Percentiles rank a stretch among this genome's conserved stretches.
phyloP scores from a whole-genome alignment of 2,329 filamentous ascomycete species.

The Paracoccidioides brasiliensis region DNA sequence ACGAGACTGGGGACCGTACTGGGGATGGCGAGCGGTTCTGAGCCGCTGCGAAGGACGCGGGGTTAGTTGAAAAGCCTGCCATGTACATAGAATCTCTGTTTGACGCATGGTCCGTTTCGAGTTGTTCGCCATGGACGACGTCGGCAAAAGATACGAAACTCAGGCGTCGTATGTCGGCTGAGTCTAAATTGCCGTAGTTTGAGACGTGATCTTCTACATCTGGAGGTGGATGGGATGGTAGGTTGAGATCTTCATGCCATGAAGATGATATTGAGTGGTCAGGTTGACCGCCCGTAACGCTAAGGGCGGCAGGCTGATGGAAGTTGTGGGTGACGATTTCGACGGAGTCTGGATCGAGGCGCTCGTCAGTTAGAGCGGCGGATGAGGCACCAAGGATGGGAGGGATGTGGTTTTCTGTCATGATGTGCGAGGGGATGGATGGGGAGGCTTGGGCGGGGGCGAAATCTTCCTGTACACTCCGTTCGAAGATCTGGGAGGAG shows the following conservation, averaged over 20 bases:
- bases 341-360: constrained; percentile 74
- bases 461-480: constrained; percentile 75
- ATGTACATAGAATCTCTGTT: constrained; percentile 59
- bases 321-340: constrained; percentile 81
- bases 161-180: constrained; percentile 64
- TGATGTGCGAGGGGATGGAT: constrained; percentile 84
- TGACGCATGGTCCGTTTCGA: constrained; percentile 31
- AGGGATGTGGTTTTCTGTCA: constrained; percentile 88
- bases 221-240: constrained; percentile 40
- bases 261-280: constrained; percentile 25
- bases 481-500: constrained; percentile 71
- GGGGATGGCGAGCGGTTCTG: constrained; percentile 37
- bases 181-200: constrained; percentile 66
- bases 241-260: constrained; percentile 40
- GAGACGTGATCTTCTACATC: constrained; percentile 53
- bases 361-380: constrained; percentile 76
- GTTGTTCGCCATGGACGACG: constrained; percentile 63
- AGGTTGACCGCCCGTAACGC: constrained; percentile 41
- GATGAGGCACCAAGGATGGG: constrained; percentile 83
- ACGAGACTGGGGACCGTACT: constrained; percentile 40
- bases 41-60: constrained; percentile 9
- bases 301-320: constrained; percentile 64
- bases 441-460: constrained; percentile 57
- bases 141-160: constrained; percentile 97
- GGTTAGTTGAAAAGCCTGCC: constrained; percentile 8